These are phyloP conservation scores for Hermanozyma aechmeae DNA, from an alignment of 805 yeast species.

Conservation along the genomic window DNA sequence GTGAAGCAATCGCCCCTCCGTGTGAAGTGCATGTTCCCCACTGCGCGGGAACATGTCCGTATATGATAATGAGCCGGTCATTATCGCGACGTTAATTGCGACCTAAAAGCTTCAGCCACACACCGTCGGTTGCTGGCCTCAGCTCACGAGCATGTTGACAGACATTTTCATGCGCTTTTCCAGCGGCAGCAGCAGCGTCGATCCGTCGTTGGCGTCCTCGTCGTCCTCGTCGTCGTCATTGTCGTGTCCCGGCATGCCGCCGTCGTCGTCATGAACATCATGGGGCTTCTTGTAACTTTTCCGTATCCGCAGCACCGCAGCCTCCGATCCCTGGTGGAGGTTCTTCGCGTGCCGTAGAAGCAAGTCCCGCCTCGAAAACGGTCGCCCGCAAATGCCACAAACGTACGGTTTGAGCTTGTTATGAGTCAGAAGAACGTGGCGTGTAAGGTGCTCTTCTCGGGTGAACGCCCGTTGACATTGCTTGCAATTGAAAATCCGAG, in stretches of 20 bases:
- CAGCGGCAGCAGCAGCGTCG: slow-evolving; percentile 12
- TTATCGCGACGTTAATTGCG: no score
- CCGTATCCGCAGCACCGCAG: slow-evolving; percentile 33
- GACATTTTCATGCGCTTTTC: slow-evolving; percentile 28
- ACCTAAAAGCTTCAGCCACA: no score
- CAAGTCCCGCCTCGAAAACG: slow-evolving; percentile 34
- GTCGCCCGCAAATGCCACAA: slow-evolving; percentile 35
- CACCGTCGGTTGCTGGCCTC: background rate
- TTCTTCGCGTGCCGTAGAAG: slow-evolving; percentile 36
- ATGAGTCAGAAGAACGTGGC: slow-evolving; percentile 34
- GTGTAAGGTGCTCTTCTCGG: slow-evolving; percentile 35
- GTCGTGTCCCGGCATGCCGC: slow-evolving; percentile 1
- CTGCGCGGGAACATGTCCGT: no score
- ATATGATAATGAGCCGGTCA: no score
- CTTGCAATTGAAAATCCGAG: slow-evolving; percentile 31
- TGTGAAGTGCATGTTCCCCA: no score
- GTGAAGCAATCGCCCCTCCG: no score
- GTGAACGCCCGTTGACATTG: slow-evolving; percentile 37
- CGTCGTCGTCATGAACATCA: background rate
- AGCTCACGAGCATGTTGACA: slow-evolving; percentile 34
- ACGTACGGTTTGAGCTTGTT: slow-evolving; percentile 35
- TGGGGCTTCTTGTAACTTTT: slow-evolving; percentile 20
- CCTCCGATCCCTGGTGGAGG: slow-evolving; percentile 33
- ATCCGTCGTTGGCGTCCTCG: slow-evolving; percentile 3
- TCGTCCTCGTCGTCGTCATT: slow-evolving; percentile 5